Base-by-base conservation (phyloP, 2,329 filamentous ascomycete species). In the Periconia sp. region DNA sequence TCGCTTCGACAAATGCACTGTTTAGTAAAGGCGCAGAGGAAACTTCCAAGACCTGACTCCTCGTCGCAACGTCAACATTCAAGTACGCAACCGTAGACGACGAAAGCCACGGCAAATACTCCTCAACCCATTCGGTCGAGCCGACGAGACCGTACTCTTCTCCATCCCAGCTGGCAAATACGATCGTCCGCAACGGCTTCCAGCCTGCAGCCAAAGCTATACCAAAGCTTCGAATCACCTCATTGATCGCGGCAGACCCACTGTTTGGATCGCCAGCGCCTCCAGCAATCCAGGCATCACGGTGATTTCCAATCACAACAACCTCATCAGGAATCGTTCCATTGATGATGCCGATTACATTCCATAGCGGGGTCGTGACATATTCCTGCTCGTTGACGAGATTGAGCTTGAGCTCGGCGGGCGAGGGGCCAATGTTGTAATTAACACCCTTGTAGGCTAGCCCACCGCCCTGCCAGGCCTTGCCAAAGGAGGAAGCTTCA, bases 61-160 rank as follows among this genome's bases (percentile, higher is more conserved):
- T 70, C 3, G 87, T 82, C 30, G 87, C 90, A 6, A 91, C 85
- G 63, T 96, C 92, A 52, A 96, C 85, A 71, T 96, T 96, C 58
- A 96, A 74, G 66, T 96, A 96, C 10, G 91, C 91, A 15, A 96
- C 83, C 52, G 86, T 88, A 41, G 88, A 81, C 3, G 81, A 80
- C 2, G 82, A 81, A 13, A 96, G 82, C 91, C 91, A 96, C 0
- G 90, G 88, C 0, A 95, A 75, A 64, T 90, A 91, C 61, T 96
- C 91, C 69, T 96, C 92, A 0, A 96, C 91, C 91, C 92, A 96
- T 69, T 96, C 92, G 0, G 92, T 96, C 49, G 87, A 91, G 5
- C 92, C 92, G 14, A 96, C 74, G 6, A 96, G 81, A 0, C 89
- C 91, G 61, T 96, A 96, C 73, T 96, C 92, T 74, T 85, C 84